A percentile compares a stretch with the other conserved stretches of the same genome.
These are phyloP conservation scores for Fusarium denticulatum DNA, from an alignment of 2,329 filamentous ascomycete genomes.

Conservation along the genomic window DNA sequence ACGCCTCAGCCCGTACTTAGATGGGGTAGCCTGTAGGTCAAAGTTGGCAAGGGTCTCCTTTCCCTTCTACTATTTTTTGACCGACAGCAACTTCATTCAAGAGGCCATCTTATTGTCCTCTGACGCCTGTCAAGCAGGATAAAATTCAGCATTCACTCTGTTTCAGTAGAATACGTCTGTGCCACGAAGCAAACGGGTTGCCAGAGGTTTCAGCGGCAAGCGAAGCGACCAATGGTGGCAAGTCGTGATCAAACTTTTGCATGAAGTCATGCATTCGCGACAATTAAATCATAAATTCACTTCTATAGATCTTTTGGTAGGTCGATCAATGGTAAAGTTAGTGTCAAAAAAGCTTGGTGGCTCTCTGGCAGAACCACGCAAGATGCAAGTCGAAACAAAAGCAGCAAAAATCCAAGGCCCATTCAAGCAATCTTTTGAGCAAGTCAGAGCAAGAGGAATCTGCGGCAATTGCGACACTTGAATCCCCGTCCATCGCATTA, in stretches of 20 bases:
- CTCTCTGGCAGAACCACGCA: no score
- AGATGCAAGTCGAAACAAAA: neutral
- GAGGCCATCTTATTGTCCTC: neutral
- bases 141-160: accelerated
- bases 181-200: no score
- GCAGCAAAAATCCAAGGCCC: neutral
- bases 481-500: neutral
- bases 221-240: no score
- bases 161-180: no score
- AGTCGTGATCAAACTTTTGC: no score
- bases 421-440: accelerated
- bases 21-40: no score
- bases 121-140: neutral
- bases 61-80: neutral
- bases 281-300: neutral
- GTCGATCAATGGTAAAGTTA: neutral
- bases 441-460: accelerated
- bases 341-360: neutral
- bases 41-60: neutral
- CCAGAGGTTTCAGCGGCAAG: no score
- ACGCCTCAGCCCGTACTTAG: neutral
- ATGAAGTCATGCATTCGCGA: no score
- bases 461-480: neutral
- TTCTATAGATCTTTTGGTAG: neutral
- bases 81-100: no score